Evolutionary conservation across 495 filamentous ascomycete genomes (phyloP).

Genomic region (Pyrenula massariospora): DNA sequence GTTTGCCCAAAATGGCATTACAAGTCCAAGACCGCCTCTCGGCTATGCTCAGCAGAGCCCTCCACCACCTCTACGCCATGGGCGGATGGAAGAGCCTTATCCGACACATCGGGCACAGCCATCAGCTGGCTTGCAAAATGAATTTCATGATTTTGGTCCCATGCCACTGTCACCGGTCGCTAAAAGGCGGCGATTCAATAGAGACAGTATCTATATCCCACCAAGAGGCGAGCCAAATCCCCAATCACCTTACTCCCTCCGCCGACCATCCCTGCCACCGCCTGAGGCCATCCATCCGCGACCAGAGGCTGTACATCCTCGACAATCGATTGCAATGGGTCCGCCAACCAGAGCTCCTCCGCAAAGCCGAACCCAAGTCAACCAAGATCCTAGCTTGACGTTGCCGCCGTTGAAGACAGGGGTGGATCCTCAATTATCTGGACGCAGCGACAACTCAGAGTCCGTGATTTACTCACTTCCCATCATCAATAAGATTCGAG

Average conservation of each 20-base stretch:
- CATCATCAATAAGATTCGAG: constrained; percentile 55
- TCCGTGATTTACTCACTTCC: constrained; percentile 66
- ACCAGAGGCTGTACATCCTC: constrained; percentile 25
- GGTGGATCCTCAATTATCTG: constrained; percentile 8
- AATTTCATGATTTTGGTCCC: background rate
- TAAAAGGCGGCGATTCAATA: constrained; percentile 45
- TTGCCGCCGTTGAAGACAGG: constrained; percentile 50
- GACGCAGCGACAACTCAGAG: constrained; percentile 37
- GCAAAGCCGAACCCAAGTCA: constrained; percentile 8
- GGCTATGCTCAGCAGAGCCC: background rate
- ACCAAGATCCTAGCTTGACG: constrained; percentile 31
- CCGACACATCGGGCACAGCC: constrained; percentile 17
- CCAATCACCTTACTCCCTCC: constrained; percentile 3
- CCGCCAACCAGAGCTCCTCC: constrained; percentile 3
- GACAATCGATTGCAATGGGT: constrained; percentile 16
- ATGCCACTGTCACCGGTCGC: constrained; percentile 27
- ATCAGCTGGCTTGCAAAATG: background rate
- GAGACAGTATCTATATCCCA: constrained; percentile 14
- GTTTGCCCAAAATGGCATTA: background rate
- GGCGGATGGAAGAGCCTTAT: constrained; percentile 12
- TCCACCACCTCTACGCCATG: background rate
- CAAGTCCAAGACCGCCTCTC: background rate
- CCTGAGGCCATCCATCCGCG: constrained; percentile 12
- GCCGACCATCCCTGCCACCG: constrained; percentile 12
- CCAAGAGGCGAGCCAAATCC: constrained; percentile 5